phyloP scores from a whole-genome alignment of 768 basidiomycete species.

The Sutorius australiensis region DNA sequence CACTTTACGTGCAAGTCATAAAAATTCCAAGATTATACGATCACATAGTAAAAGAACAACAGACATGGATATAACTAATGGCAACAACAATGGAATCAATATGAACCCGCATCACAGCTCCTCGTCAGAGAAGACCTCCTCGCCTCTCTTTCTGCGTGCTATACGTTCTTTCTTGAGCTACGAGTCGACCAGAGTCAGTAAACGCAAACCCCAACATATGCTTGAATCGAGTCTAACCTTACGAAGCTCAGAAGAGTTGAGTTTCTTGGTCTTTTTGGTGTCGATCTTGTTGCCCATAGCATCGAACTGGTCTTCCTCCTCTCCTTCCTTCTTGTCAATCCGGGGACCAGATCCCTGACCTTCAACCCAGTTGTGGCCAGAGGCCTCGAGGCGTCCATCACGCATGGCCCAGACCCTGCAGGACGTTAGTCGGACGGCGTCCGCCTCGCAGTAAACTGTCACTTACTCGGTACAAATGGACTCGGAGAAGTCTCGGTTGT shows the following conservation, averaged over 20 bases:
- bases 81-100: conserved; percentile 3
- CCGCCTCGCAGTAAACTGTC: neutral
- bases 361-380: conserved; percentile 99
- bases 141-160: conserved; percentile 82
- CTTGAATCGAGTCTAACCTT: conserved; percentile 47
- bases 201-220: neutral
- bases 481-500: conserved; percentile 99
- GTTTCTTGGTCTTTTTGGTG: conserved; percentile 80
- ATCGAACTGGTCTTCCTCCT: conserved; percentile 89
- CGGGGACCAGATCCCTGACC: conserved; percentile 93
- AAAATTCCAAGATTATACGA: conserved; percentile 16
- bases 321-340: conserved; percentile 91
- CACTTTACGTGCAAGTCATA: neutral
- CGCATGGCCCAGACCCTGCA: conserved; percentile 95
- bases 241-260: conserved; percentile 75
- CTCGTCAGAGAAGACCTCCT: conserved; percentile 65
- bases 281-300: conserved; percentile 99
- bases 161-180: conserved; percentile 92
- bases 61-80: conserved; percentile 12
- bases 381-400: conserved; percentile 92
- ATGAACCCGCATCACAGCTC: conserved; percentile 33
- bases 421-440: neutral
- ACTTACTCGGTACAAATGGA: conserved; percentile 83
- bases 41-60: conserved; percentile 22
- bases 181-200: conserved; percentile 11